Base-by-base conservation (phyloP, 805 yeast genomes). In the Wickerhamomyces queroliae region DNA sequence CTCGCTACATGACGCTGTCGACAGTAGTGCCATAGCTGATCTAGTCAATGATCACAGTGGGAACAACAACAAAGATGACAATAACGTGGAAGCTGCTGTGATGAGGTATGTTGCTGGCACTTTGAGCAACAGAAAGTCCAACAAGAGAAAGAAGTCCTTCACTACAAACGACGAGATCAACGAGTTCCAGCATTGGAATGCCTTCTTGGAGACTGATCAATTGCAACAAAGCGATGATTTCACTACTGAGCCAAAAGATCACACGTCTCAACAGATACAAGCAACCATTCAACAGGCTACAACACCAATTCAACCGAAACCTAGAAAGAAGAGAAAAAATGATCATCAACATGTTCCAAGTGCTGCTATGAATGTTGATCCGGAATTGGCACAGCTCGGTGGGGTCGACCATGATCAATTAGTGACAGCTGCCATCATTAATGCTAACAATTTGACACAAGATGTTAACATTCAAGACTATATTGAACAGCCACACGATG, bases 71-170 rank as follows among this genome's bases (percentile, higher is more conserved):
- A 36, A 52, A 22, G 61, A 61, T 34, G 66, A 61, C 28, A 63
- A 70, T 41, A 78, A 76, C 12, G 93, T 83, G 3, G 93, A 83
- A 51, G 93, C 84, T 15, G 93, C 89, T 0, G 89, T 84, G 15
- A 69, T 83, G 76, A 71, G 75, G 40, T 75, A 76, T 48, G 91
- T 83, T 12, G 87, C 83, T 16, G 83, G 81, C 7, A 72, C 80
- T 1, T 58, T 81, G 31, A 76, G 67, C 15, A 57, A 47, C 32
- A 62, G 36, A 50, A 60, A 47, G 26, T 72, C 55, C 70, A 70
- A 50, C 76, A 38, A 53, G 26, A 51, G 50, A 40, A 48, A 48
- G 38, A 50, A 49, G 19, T 46, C 49, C 3, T 45, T 38, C 19
- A 41, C 31, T 17, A 13, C 43, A 18, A 35, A 45, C 23, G 55